Conservation (phyloP, 495 filamentous ascomycete species). For the Neurospora sp. region DNA sequence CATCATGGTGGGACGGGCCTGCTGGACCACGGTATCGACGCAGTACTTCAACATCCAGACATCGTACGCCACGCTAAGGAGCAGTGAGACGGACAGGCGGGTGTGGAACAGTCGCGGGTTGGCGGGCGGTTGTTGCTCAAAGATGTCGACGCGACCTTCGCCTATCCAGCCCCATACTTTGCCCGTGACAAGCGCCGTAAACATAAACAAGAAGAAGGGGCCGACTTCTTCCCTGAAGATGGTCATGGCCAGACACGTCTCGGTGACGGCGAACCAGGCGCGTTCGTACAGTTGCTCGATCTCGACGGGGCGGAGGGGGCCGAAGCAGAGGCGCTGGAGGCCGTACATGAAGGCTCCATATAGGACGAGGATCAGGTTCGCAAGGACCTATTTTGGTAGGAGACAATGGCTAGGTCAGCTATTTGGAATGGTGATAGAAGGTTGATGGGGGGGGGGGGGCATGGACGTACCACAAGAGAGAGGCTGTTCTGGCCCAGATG, state of each 20-base stretch:
- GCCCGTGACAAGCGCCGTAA: slow-evolving; percentile 78
- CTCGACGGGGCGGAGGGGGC: slow-evolving; percentile 83
- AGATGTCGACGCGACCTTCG: slow-evolving; percentile 82
- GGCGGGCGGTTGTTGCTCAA: slow-evolving; percentile 90
- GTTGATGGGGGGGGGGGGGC: neutral
- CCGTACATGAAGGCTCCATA: slow-evolving; percentile 70
- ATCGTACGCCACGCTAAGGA: slow-evolving; percentile 68
- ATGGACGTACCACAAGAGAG: slow-evolving; percentile 67
- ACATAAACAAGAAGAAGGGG: slow-evolving; percentile 91
- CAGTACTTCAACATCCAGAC: slow-evolving; percentile 68
- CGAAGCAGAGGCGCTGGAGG: slow-evolving; percentile 83
- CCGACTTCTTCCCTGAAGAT: slow-evolving; percentile 94
- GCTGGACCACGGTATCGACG: slow-evolving; percentile 67
- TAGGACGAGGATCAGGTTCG: slow-evolving; percentile 73
- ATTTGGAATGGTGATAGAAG: neutral
- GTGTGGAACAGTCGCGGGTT: slow-evolving; percentile 86
- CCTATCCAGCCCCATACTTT: slow-evolving; percentile 99
- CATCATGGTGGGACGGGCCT: slow-evolving; percentile 95
- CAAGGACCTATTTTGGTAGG: slow-evolving; percentile 55
- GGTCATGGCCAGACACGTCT: slow-evolving; percentile 97
- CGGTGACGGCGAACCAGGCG: slow-evolving; percentile 93
- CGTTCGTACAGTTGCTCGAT: slow-evolving; percentile 95
- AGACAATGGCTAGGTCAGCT: neutral
- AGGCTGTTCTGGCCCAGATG: slow-evolving; percentile 93
- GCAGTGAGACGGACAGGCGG: slow-evolving; percentile 66